Evolutionary conservation across 345 rosid genomes (phyloP).

Genomic region (Lumnitzera littorea): DNA sequence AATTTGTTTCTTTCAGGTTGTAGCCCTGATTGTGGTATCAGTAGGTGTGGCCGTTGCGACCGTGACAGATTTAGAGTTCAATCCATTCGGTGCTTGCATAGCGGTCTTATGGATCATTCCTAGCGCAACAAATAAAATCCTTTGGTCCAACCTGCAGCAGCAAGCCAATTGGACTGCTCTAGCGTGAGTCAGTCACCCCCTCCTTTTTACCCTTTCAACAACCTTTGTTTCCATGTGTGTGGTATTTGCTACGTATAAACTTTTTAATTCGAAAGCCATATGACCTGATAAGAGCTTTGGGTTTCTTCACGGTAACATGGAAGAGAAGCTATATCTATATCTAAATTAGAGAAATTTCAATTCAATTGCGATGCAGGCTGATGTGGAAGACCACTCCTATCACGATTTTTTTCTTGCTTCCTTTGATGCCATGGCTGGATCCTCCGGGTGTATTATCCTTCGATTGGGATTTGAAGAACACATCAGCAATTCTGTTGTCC

Average conservation of each 20-base stretch:
- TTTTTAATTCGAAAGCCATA: too few relatives aligned
- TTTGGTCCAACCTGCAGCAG: conserved; percentile 92
- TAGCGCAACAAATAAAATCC: conserved; percentile 78
- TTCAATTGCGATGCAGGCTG: conserved; percentile 36
- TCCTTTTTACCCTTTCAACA: conserved; percentile 4
- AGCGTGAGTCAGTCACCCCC: conserved; percentile 38
- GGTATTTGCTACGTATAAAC: too few relatives aligned
- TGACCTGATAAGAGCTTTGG: too few relatives aligned
- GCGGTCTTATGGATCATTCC: conserved; percentile 88
- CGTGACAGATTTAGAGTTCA: conserved; percentile 81
- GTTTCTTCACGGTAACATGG: too few relatives aligned
- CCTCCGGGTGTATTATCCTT: conserved; percentile 79
- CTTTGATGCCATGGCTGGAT: conserved; percentile 91
- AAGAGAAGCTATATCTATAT: too few relatives aligned
- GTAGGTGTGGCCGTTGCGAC: conserved; percentile 88
- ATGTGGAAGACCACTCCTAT: conserved; percentile 98
- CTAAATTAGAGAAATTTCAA: too few relatives aligned
- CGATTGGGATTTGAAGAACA: conserved; percentile 68
- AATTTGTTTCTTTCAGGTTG: conserved; percentile 35
- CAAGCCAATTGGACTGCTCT: conserved; percentile 92
- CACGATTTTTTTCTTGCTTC: conserved; percentile 71
- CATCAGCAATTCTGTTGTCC: conserved; percentile 55
- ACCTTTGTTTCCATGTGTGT: neutral
- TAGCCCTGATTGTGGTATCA: conserved; percentile 65
- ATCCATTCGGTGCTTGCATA: conserved; percentile 66